Evolutionary conservation across 768 basidiomycete species (phyloP).

Genomic region (Serendipita sp.): DNA sequence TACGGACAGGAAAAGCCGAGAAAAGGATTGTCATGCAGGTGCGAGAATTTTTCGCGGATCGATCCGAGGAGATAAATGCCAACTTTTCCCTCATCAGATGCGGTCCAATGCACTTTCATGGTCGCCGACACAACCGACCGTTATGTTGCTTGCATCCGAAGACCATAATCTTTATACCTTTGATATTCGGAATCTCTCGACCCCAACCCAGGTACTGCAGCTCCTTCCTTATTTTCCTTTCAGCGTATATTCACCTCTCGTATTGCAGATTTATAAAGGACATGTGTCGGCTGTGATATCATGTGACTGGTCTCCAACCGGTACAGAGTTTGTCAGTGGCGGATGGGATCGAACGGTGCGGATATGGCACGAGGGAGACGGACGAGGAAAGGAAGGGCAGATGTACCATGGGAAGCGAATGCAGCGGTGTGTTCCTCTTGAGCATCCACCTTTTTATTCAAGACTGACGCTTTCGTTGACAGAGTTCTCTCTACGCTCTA

Average conservation of each 20-base stretch:
- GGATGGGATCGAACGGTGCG: constrained; percentile 92
- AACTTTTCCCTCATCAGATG: constrained; percentile 34
- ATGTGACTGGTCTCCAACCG: constrained; percentile 96
- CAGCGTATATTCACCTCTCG: background rate
- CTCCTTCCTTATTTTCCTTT: background rate
- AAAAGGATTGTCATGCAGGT: constrained; percentile 82
- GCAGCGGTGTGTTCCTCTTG: constrained; percentile 52
- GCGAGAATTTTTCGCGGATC: constrained; percentile 12
- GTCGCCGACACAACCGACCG: constrained; percentile 92
- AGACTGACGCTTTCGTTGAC: background rate
- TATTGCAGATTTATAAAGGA: constrained; percentile 63
- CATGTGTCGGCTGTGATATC: constrained; percentile 95
- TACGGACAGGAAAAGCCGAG: constrained; percentile 93
- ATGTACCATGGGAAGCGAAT: constrained; percentile 98
- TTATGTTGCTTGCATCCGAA: constrained; percentile 87
- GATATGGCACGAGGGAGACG: constrained; percentile 80
- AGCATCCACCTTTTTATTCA: background rate
- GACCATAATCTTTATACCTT: constrained; percentile 98
- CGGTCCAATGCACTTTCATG: constrained; percentile 79
- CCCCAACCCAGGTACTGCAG: constrained; percentile 45
- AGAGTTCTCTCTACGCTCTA: constrained; percentile 83
- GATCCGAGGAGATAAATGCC: background rate
- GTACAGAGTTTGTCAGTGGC: constrained; percentile 88
- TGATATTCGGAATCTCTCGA: constrained; percentile 70
- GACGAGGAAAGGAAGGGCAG: constrained; percentile 47